phyloP scores from a whole-genome alignment of 1,284 basidiomycete species.

The Ustilago crameri region DNA sequence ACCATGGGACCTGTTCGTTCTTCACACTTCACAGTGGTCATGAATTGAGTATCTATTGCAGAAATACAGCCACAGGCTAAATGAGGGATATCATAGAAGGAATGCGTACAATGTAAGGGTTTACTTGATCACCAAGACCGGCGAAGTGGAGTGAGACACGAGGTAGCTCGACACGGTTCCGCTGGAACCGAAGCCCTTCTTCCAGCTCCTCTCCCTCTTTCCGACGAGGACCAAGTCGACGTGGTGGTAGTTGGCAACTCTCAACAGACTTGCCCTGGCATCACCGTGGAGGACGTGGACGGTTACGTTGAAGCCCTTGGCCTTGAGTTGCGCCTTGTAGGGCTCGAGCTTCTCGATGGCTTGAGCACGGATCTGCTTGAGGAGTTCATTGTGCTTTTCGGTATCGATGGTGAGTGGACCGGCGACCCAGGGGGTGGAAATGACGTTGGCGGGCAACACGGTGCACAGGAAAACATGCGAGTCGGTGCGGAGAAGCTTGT shows the following conservation, averaged over 20 bases:
- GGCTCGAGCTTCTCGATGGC: conserved; percentile 62
- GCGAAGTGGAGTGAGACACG: conserved; percentile 58
- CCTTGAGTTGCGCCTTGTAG: conserved; percentile 59
- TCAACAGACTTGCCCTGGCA: conserved; percentile 52
- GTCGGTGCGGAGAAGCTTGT: conserved; percentile 46
- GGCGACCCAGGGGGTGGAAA: conserved; percentile 62
- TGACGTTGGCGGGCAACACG: conserved; percentile 62
- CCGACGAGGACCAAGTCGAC: conserved; percentile 56
- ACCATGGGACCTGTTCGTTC: too few relatives aligned
- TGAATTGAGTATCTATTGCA: too few relatives aligned
- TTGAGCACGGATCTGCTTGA: conserved; percentile 58
- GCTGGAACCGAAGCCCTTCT: conserved; percentile 38
- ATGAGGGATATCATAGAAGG: background rate
- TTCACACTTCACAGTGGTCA: too few relatives aligned
- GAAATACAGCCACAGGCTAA: too few relatives aligned
- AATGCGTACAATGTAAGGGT: too few relatives aligned
- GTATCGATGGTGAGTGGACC: conserved; percentile 64
- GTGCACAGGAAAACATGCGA: conserved; percentile 64
- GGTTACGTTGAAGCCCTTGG: conserved; percentile 59
- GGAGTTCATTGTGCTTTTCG: conserved; percentile 62
- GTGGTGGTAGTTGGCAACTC: conserved; percentile 59
- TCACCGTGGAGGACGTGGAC: conserved; percentile 65
- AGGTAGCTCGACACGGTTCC: conserved; percentile 62
- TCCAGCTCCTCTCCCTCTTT: conserved; percentile 56
- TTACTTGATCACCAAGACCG: conserved; percentile 66